A percentile compares a stretch with the other conserved stretches of the same genome.
Evolutionary conservation across 2,329 filamentous ascomycete species (phyloP).

Genomic region (Claviceps sp.): DNA sequence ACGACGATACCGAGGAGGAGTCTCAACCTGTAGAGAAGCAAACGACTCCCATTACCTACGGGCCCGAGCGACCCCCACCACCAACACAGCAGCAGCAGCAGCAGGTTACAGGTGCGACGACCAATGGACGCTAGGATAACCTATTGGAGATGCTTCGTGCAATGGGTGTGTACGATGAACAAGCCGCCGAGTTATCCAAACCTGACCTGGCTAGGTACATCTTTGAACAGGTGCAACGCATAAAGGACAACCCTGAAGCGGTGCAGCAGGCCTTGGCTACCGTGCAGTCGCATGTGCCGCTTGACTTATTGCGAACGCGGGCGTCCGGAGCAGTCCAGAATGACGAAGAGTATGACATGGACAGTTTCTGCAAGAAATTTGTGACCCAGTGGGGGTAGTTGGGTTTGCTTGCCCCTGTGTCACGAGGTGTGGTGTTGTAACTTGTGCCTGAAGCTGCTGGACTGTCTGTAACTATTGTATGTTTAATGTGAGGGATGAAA

Average conservation of each 20-base stretch:
- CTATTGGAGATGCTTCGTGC: constrained; percentile 4
- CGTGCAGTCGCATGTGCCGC: neutral
- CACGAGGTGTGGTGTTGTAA: neutral
- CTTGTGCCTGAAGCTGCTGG: neutral
- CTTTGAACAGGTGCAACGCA: neutral
- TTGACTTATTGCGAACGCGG: neutral
- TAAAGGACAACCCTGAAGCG: neutral
- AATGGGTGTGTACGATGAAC: neutral
- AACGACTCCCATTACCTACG: constrained; percentile 27
- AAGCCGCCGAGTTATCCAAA: neutral
- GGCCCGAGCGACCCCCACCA: constrained; percentile 34
- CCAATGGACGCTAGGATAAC: constrained; percentile 30
- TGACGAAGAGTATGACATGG: neutral
- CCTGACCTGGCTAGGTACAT: neutral
- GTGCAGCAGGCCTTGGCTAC: neutral
- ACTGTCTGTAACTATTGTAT: constrained; percentile 1
- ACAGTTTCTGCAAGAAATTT: neutral
- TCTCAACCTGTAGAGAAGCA: constrained; percentile 20
- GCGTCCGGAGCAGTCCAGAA: neutral
- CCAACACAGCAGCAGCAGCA: constrained; percentile 12
- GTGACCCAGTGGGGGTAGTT: neutral
- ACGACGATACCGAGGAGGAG: constrained; percentile 45
- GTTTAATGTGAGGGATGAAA: neutral
- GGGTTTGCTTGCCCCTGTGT: neutral
- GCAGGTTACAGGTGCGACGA: constrained; percentile 11